A percentile compares a stretch with the other conserved stretches of the same genome.
Evolutionary conservation across 495 filamentous ascomycete genomes (phyloP).

Genomic region (Talaromyces thailandensis): DNA sequence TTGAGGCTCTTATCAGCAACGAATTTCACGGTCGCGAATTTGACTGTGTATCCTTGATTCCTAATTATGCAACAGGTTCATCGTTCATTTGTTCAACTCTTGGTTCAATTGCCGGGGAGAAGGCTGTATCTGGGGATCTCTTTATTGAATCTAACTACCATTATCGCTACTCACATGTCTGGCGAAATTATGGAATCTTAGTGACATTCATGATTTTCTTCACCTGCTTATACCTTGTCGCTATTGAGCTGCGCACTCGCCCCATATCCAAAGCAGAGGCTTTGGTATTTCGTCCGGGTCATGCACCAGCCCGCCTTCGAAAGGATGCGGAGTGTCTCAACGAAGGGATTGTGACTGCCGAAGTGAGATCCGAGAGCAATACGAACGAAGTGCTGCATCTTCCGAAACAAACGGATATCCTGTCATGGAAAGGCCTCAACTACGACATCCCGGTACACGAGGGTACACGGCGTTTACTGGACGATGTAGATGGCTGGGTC

Average conservation of each 20-base stretch:
- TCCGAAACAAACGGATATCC: neutral
- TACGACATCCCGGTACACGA: slow-evolving; percentile 63
- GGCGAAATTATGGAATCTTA: slow-evolving; percentile 60
- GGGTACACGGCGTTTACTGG: slow-evolving; percentile 58
- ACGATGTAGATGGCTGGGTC: slow-evolving; percentile 69
- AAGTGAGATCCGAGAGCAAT: too few species aligned
- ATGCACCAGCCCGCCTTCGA: too few species aligned
- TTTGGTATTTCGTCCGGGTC: slow-evolving; percentile 34
- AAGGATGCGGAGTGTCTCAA: too few species aligned
- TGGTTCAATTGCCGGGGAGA: slow-evolving; percentile 44
- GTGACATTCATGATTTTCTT: slow-evolving; percentile 58
- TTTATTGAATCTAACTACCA: slow-evolving; percentile 46
- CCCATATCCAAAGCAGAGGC: slow-evolving; percentile 31
- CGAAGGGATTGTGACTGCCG: too few species aligned
- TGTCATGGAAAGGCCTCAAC: slow-evolving; percentile 42
- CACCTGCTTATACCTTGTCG: slow-evolving; percentile 35
- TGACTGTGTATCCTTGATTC: slow-evolving; percentile 39
- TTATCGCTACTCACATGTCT: slow-evolving; percentile 50
- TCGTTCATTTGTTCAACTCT: slow-evolving; percentile 42
- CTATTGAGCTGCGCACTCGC: slow-evolving; percentile 9
- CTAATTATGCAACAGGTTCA: slow-evolving; percentile 37
- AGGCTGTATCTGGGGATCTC: slow-evolving; percentile 41
- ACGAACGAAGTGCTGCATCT: too few species aligned
- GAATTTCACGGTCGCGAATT: slow-evolving; percentile 53
- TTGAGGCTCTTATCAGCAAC: slow-evolving; percentile 34